phyloP scores from a whole-genome alignment of 2,329 filamentous ascomycete genomes.

The Pseudogymnoascus sp. region DNA sequence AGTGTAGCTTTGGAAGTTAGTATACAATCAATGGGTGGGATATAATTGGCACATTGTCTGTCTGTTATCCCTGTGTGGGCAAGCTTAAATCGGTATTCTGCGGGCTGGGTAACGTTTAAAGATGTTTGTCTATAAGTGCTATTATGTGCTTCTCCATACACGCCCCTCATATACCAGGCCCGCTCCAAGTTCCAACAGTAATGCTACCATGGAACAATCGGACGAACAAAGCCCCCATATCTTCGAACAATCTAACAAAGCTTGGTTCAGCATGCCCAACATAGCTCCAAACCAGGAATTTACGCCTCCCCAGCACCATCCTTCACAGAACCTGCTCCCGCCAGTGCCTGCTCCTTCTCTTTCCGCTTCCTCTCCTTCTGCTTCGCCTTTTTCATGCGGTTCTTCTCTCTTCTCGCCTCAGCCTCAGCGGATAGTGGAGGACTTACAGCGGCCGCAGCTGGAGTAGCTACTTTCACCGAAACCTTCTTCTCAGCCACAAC shows the following conservation, averaged over 20 bases:
- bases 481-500: neutral
- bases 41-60: constrained; percentile 11
- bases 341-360: constrained; percentile 14
- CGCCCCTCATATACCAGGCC: neutral
- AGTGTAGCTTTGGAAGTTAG: constrained; percentile 10
- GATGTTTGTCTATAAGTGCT: neutral
- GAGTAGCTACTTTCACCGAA: neutral
- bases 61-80: neutral
- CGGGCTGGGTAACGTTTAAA: neutral
- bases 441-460: neutral
- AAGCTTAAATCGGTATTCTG: neutral
- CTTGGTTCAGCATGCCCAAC: neutral
- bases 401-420: neutral
- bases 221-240: neutral
- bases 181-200: neutral
- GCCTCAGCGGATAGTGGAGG: neutral
- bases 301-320: neutral
- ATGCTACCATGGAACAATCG: neutral
- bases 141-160: neutral
- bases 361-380: constrained; percentile 26
- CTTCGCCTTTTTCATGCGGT: constrained; percentile 20
- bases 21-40: constrained; percentile 15
- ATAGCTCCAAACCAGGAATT: neutral
- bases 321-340: neutral
- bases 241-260: neutral